Base-by-base conservation (phyloP, 176 grass and related monocot genomes). In the Thinopyrum elongatum region DNA sequence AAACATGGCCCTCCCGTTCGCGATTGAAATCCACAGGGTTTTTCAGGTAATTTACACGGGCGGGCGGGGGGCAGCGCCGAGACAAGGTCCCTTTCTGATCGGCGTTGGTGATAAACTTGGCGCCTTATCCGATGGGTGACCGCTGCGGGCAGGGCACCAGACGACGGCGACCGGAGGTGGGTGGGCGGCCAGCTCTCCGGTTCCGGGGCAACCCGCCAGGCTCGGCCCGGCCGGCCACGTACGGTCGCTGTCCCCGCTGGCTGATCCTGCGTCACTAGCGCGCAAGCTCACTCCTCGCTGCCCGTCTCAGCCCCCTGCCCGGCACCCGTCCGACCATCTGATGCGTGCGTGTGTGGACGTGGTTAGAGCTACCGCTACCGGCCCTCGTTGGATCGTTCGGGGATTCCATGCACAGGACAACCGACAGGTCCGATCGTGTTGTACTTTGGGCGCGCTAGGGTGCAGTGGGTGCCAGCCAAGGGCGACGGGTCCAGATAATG, bases 141-240 rank as follows among this genome's bases (percentile, higher is more conserved):
- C 31, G 29, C 30, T 72, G n/a, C 66, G 3, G 13, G 46, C 70
- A 58, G 55, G 55, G 34, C 70, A 58, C 29, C 16, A 28, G 41
- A 70, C 26, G 82, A 80, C 8, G 59, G 67, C 25, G 58, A 85
- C 42, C 6, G 1, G 81, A 39, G 36, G 73, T 38, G 80, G 80
- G 58, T 67, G 80, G 89, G 25, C 68, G 79, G 84, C 49, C 65
- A 74, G 79, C 63, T 81, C 71, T 15, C 5, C 42, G 42, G 42
- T 12, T 46, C 42, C 79, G 49, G 28, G 36, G 3, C 71, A 64
- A 27, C 49, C 47, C 47, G 27, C 13, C 31, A 10, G 42, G 27
- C 57, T 1, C 10, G 64, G 14, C 23, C 17, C 58, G 29, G 69
- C 59, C 75, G 39, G 61, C 21, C 31, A 53, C 44, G 41, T 76